These are phyloP conservation scores for Sabuloglossum arenarium DNA, from an alignment of 495 filamentous ascomycete genomes.

Conservation along the genomic window DNA sequence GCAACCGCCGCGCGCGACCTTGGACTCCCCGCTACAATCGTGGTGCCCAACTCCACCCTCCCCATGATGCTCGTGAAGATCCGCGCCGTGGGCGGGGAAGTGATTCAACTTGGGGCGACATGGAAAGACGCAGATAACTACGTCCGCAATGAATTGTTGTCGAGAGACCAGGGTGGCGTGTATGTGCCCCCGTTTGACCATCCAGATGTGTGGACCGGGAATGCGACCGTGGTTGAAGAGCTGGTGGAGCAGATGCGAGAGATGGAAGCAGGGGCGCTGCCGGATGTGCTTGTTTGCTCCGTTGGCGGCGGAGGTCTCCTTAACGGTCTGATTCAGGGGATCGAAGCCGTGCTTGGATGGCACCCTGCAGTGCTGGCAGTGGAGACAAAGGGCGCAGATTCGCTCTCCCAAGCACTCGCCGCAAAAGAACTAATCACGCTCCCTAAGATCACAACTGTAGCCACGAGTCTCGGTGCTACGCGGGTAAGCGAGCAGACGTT, in stretches of 20 bases:
- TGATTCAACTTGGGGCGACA: conserved; percentile 47
- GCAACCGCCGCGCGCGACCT: conserved; percentile 54
- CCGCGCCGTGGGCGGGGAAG: conserved; percentile 41
- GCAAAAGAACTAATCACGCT: conserved; percentile 43
- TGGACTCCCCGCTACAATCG: conserved; percentile 58
- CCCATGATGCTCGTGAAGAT: conserved; percentile 57
- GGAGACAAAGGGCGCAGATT: conserved; percentile 68
- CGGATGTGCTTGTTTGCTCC: conserved; percentile 58
- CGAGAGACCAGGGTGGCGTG: conserved; percentile 29
- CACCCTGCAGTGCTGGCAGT: conserved; percentile 42
- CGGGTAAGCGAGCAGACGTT: conserved; percentile 54
- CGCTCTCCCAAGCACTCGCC: conserved; percentile 36
- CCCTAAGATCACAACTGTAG: conserved; percentile 57
- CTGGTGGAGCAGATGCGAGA: conserved; percentile 33
- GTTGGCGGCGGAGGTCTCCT: conserved; percentile 83
- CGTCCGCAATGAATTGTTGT: conserved; percentile 39
- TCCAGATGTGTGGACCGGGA: conserved; percentile 64
- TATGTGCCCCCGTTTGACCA: conserved; percentile 91
- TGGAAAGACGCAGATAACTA: conserved; percentile 64
- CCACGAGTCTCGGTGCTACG: conserved; percentile 55
- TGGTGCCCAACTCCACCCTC: conserved; percentile 49
- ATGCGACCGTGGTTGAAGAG: conserved; percentile 54
- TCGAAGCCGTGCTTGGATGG: conserved; percentile 24
- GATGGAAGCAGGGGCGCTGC: conserved; percentile 14
- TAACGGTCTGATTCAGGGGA: conserved; percentile 53